Evolutionary conservation across 2,329 filamentous ascomycete species (phyloP).

Genomic region (Ilyonectria mors-panacis): DNA sequence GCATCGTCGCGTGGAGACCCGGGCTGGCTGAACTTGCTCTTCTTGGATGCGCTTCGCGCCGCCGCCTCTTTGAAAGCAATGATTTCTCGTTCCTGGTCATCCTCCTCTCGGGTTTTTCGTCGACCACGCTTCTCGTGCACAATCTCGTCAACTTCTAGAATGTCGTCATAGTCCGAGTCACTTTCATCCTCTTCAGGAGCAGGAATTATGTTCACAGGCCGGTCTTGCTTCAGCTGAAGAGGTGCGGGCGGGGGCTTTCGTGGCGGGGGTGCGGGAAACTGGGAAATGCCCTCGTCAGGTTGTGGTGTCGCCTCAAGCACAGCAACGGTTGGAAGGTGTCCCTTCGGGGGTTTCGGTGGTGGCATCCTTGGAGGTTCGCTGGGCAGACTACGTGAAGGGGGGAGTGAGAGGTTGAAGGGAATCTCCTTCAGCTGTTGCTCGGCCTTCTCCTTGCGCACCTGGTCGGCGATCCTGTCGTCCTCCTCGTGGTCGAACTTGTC

Average conservation of each 20-base stretch:
- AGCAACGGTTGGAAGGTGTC: conserved; percentile 56
- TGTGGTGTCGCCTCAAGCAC: conserved; percentile 61
- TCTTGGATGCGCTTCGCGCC: conserved; percentile 80
- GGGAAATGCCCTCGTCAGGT: conserved; percentile 61
- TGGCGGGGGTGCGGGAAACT: conserved; percentile 73
- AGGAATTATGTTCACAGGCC: conserved; percentile 39
- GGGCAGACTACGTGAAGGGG: conserved; percentile 70
- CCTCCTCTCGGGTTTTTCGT: conserved; percentile 88
- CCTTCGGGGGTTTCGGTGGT: conserved; percentile 65
- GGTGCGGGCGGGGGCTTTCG: conserved; percentile 91
- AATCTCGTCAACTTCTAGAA: conserved; percentile 78
- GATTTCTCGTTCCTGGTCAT: conserved; percentile 83
- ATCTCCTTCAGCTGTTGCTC: conserved; percentile 61
- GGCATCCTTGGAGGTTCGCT: conserved; percentile 67
- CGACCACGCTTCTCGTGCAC: conserved; percentile 77
- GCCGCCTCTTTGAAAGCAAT: conserved; percentile 78
- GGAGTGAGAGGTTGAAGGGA: conserved; percentile 66
- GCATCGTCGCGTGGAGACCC: conserved; percentile 47
- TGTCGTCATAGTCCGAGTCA: conserved; percentile 88
- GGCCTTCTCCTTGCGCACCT: conserved; percentile 62
- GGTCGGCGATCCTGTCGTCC: conserved; percentile 64
- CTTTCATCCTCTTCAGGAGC: conserved; percentile 73
- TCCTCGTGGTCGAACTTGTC: conserved; percentile 70
- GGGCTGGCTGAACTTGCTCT: conserved; percentile 67
- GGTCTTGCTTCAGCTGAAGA: conserved; percentile 71